Conservation (phyloP, 805 yeast genomes). For the Cyberlindnera meyerae region DNA sequence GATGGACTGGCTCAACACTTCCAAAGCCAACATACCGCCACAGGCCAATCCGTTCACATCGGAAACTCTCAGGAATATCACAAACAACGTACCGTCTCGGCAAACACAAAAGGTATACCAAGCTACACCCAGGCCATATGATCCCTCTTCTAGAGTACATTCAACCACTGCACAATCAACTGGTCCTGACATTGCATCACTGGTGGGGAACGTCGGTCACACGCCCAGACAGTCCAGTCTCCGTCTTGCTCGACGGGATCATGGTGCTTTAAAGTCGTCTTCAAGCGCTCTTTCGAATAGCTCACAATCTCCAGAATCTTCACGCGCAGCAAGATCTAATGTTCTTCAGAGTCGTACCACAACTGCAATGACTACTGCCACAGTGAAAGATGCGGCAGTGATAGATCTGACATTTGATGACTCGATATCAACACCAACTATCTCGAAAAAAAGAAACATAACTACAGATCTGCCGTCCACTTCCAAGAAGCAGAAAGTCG, state of each 20-base stretch:
- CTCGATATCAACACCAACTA: constrained; percentile 3
- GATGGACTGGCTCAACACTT: constrained; percentile 23
- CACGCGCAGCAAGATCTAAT: background rate
- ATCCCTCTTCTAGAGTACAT: no score
- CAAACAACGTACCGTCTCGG: constrained; percentile 1
- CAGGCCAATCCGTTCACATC: constrained; percentile 5
- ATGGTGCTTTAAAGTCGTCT: constrained; percentile 9
- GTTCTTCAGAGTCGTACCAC: background rate
- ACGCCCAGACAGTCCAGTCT: constrained; percentile 15
- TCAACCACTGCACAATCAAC: background rate
- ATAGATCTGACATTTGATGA: constrained; percentile 28
- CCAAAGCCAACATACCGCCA: constrained; percentile 23
- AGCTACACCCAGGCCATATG: background rate
- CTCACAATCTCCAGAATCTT: constrained; percentile 19
- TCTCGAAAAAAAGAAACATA: constrained; percentile 6
- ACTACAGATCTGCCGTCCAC: background rate
- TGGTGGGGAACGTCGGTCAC: constrained; percentile 8
- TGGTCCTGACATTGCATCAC: constrained; percentile 5
- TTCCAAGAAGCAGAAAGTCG: constrained; percentile 9
- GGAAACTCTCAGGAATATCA: constrained; percentile 1
- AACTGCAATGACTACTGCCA: no score
- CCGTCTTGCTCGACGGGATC: constrained; percentile 20
- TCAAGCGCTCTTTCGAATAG: constrained; percentile 1
- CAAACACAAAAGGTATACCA: background rate
- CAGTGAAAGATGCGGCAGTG: constrained; percentile 9